Evolutionary conservation across 768 basidiomycete species (phyloP).

Genomic region (Russula emetica): DNA sequence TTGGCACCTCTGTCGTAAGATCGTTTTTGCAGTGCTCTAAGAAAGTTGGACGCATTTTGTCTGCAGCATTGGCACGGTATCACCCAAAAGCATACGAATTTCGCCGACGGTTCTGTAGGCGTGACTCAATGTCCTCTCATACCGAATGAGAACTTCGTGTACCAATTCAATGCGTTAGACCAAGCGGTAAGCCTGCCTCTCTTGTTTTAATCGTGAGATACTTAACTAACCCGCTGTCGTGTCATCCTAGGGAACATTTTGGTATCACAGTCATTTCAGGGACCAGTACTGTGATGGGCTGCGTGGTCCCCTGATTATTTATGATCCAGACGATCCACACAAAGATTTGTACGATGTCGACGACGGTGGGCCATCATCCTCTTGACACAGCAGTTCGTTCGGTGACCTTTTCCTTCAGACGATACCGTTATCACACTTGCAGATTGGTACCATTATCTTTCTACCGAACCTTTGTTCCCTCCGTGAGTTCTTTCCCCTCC

Average conservation of each 20-base stretch:
- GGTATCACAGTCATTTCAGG: constrained; percentile 44
- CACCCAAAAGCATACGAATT: constrained; percentile 26
- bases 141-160: constrained; percentile 38
- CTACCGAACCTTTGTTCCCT: not conserved
- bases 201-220: not conserved
- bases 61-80: constrained; percentile 30
- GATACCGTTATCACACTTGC: constrained; percentile 46
- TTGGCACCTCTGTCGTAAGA: constrained; percentile 14
- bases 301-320: constrained; percentile 37
- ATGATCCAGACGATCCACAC: constrained; percentile 35
- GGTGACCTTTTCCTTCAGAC: constrained; percentile 31
- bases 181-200: constrained; percentile 34
- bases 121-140: constrained; percentile 43
- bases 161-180: constrained; percentile 36
- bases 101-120: constrained; percentile 29
- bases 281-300: constrained; percentile 44
- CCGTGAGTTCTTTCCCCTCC: not conserved
- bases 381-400: not conserved
- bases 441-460: constrained; percentile 37
- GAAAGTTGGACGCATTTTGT: too few species aligned
- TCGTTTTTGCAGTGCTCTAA: not conserved
- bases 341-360: constrained; percentile 34
- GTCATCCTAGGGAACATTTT: constrained; percentile 31
- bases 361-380: constrained; percentile 26
- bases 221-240: not conserved